Evolutionary conservation across 495 filamentous ascomycete species (phyloP).

Genomic region (Articulospora tetracladia): DNA sequence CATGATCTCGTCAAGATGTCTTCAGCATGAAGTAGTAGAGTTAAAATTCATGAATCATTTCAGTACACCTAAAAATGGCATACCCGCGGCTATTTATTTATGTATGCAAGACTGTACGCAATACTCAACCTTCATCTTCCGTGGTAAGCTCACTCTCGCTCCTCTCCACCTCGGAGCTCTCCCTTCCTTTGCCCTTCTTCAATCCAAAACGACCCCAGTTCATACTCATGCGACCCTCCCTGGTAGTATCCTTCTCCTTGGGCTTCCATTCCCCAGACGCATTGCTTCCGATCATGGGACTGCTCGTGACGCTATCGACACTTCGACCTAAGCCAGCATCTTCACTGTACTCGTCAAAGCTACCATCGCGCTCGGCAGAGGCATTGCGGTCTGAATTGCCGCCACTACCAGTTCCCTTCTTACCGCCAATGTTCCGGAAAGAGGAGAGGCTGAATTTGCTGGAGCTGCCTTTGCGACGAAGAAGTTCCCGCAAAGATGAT

Average conservation of each 20-base stretch:
- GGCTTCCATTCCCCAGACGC: conserved; percentile 19
- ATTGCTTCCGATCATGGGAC: conserved; percentile 23
- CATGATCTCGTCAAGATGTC: too few species aligned
- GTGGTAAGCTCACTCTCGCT: conserved; percentile 23
- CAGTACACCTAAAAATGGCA: too few species aligned
- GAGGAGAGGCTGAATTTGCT: conserved; percentile 74
- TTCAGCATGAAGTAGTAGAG: too few species aligned
- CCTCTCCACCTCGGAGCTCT: conserved; percentile 23
- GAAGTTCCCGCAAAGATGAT: conserved; percentile 60
- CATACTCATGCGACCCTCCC: conserved; percentile 25
- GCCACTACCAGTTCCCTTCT: conserved; percentile 20
- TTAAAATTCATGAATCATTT: too few species aligned
- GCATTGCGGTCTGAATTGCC: conserved; percentile 23
- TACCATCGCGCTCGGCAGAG: conserved; percentile 23
- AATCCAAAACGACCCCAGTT: conserved; percentile 24
- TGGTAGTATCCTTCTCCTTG: conserved; percentile 17
- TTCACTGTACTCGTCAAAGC: conserved; percentile 23
- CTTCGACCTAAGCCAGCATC: conserved; percentile 14
- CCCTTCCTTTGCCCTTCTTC: conserved; percentile 20
- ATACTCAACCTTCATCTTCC: conserved; percentile 21
- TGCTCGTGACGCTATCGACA: conserved; percentile 26
- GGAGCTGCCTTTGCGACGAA: conserved; percentile 74
- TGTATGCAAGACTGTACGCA: too few species aligned
- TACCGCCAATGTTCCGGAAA: conserved; percentile 43
- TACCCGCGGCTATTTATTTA: too few species aligned